Conservation (phyloP, 805 yeast species). For the Pichia membranifaciens region DNA sequence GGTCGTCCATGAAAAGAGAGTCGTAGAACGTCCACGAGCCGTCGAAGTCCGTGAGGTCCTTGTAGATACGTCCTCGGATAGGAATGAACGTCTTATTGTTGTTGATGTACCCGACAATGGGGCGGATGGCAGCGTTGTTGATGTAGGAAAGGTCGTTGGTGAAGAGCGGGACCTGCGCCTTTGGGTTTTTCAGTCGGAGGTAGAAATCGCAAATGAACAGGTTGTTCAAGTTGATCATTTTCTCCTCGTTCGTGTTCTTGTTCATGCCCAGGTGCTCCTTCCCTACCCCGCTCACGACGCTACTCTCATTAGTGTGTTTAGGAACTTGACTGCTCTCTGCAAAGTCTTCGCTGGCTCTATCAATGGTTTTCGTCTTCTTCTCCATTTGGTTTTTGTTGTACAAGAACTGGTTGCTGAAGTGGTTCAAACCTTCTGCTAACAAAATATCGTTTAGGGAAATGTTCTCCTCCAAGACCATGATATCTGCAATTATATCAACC, state of each 20-base stretch:
- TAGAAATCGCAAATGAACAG: conserved; percentile 71
- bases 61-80: conserved; percentile 73
- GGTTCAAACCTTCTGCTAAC: conserved; percentile 20
- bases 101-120: conserved; percentile 93
- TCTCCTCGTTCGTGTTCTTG: conserved; percentile 2
- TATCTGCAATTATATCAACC: conserved; percentile 91
- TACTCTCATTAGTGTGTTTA: too few species aligned
- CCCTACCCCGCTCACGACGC: background rate
- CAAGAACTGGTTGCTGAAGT: conserved; percentile 6
- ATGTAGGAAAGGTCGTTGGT: conserved; percentile 84
- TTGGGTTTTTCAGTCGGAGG: conserved; percentile 73
- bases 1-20: conserved; percentile 82
- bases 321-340: too few species aligned
- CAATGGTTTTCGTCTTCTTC: background rate
- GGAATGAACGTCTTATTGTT: conserved; percentile 87
- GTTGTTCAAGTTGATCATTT: conserved; percentile 12
- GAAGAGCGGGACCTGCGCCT: conserved; percentile 85
- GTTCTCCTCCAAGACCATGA: conserved; percentile 60
- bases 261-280: background rate
- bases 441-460: conserved; percentile 34
- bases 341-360: background rate
- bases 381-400: too few species aligned
- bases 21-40: conserved; percentile 98
- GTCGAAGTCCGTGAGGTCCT: conserved; percentile 75
- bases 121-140: conserved; percentile 86